Base-by-base conservation (phyloP, 495 filamentous ascomycete species). In the Parachaetomium inaequale region DNA sequence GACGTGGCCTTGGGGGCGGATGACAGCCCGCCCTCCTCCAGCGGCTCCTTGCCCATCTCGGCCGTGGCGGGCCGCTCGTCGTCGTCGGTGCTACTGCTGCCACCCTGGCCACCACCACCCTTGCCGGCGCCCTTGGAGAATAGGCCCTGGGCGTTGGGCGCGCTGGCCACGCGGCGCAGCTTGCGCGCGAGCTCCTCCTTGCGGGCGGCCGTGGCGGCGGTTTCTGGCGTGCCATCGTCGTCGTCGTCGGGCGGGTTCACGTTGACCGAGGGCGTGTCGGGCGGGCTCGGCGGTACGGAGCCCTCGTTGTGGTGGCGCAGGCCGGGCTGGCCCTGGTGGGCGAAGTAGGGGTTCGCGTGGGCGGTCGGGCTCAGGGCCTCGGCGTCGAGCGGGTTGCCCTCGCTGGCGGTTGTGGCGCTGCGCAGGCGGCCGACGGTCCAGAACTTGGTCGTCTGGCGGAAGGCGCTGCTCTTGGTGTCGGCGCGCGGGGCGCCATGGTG, bases 321-420 rank as follows among this genome's bases (percentile, higher is more conserved):
- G 56, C 90, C 87, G 21, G 94, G 94, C 62, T 92, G 93, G 57
- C 94, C 94, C 73, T 98, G 94, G 73, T 98, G 95, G 52, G 87
- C 89, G 74, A 98, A 98, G 71, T 98, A 98, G 4, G 94, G 94
- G 70, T 98, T 98, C 31, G 93, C 95, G 64, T 92, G 87, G 17
- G 93, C 95, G 19, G 92, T 97, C 25, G 95, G 94, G 63, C 92
- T 96, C 59, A 96, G 81, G 66, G 83, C 81, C 72, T 96, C 92
- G 68, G 96, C 91, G 43, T 96, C 93, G 45, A 96, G 81, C 42
- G 86, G 84, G 71, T 97, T 91, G 65, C 93, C 91, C 72, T 98
- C 94, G 74, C 92, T 96, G 47, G 92, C 92, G 26, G 94, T 92
- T 12, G 94, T 97, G 43, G 87, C 86, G 40, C 93, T 96, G 68